These are phyloP conservation scores for Sporisorium iseilematis-ciliati DNA, from an alignment of 1,284 basidiomycete genomes.

Conservation along the genomic window DNA sequence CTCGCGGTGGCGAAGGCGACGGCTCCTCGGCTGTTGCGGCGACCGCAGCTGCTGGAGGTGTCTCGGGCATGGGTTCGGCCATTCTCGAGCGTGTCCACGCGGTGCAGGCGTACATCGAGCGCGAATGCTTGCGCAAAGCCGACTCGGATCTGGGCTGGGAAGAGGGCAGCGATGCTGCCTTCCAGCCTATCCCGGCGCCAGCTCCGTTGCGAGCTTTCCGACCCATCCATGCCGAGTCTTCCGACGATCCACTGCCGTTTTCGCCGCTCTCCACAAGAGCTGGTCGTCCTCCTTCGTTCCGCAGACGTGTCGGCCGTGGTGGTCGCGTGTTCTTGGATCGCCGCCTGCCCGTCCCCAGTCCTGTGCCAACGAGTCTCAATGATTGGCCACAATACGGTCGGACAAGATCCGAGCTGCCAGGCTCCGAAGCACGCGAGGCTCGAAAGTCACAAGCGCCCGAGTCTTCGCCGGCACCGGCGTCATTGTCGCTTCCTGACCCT, in stretches of 20 bases:
- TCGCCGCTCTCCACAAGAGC: conserved; percentile 49
- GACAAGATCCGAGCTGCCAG: conserved; percentile 18
- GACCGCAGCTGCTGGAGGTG: conserved; percentile 33
- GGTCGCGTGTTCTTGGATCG: conserved; percentile 68
- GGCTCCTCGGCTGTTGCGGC: conserved; percentile 27
- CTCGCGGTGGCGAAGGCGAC: conserved; percentile 45
- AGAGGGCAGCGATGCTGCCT: conserved; percentile 66
- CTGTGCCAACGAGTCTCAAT: conserved; percentile 61
- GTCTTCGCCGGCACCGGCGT: conserved; percentile 3
- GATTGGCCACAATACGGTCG: conserved; percentile 60
- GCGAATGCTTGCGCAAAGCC: conserved; percentile 59
- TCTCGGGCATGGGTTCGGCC: conserved; percentile 73
- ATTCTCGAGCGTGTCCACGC: conserved; percentile 65
- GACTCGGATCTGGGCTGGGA: conserved; percentile 66
- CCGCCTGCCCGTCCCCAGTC: conserved; percentile 61
- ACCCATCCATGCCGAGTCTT: conserved; percentile 62
- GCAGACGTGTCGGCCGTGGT: conserved; percentile 65
- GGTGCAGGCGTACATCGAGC: conserved; percentile 67
- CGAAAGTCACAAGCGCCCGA: conserved; percentile 3
- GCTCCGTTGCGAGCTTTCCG: conserved; percentile 61
- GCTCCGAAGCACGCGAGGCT: conserved; percentile 12
- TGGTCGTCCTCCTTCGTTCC: conserved; percentile 67
- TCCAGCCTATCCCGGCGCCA: conserved; percentile 61
- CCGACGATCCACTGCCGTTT: conserved; percentile 38
- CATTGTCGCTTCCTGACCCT: conserved; percentile 19